Conservation (phyloP, 129 eudicot species). For the Escallonia rubra region DNA sequence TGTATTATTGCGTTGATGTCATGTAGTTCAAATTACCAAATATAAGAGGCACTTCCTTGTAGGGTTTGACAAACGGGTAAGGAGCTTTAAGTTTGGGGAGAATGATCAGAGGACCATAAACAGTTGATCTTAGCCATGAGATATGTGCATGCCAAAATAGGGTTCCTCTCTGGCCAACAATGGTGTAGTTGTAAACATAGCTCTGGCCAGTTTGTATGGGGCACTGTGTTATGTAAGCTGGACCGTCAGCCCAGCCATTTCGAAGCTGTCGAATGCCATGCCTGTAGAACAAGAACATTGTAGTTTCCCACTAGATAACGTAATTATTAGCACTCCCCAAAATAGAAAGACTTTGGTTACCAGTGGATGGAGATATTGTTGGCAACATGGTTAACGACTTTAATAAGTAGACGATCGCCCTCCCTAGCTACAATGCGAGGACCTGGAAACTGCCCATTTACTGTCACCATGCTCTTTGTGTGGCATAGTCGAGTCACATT, state of each 20-base stretch:
- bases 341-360: neutral
- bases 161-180: slow-evolving; percentile 50
- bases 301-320: neutral
- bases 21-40: slow-evolving; percentile 17
- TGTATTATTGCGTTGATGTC: too few relatives aligned
- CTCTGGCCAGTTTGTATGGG: slow-evolving; percentile 38
- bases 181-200: slow-evolving; percentile 28
- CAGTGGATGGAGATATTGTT: slow-evolving; percentile 32
- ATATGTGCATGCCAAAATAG: slow-evolving; percentile 45
- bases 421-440: slow-evolving; percentile 10
- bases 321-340: too few relatives aligned
- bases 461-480: slow-evolving; percentile 13
- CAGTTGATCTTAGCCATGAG: slow-evolving; percentile 31
- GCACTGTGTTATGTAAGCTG: slow-evolving; percentile 10
- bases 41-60: slow-evolving; percentile 32
- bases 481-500: slow-evolving; percentile 14
- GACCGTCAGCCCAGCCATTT: slow-evolving; percentile 41
- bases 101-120: slow-evolving; percentile 33
- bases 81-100: slow-evolving; percentile 1
- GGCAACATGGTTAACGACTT: slow-evolving; percentile 30
- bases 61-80: slow-evolving; percentile 27
- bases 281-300: slow-evolving; percentile 7
- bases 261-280: slow-evolving; percentile 36
- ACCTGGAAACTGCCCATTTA: slow-evolving; percentile 13
- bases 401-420: slow-evolving; percentile 28